Evolutionary conservation across 2,329 filamentous ascomycete genomes (phyloP).

Genomic region (Lasiodiplodia theobromae): DNA sequence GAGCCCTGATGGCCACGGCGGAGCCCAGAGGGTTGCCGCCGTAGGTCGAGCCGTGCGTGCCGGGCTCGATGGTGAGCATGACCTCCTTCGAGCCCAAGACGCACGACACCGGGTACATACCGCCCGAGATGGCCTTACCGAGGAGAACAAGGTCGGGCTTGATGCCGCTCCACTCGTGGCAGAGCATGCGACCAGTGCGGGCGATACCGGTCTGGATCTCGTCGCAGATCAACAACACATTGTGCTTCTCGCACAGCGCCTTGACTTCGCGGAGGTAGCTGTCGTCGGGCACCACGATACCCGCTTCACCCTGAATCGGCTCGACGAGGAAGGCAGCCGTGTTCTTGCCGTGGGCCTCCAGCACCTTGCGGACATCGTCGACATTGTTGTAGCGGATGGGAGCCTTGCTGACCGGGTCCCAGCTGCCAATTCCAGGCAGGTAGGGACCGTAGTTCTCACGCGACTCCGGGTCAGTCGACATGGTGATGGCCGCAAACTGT

Average conservation of each 20-base stretch:
- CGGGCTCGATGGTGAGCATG: constrained; percentile 95
- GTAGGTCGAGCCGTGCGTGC: constrained; percentile 98
- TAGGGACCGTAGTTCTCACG: constrained; percentile 97
- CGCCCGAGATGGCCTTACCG: constrained; percentile 96
- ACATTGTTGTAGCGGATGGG: constrained; percentile 87
- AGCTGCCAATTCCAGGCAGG: constrained; percentile 83
- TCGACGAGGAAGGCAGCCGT: constrained; percentile 94
- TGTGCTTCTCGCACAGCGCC: constrained; percentile 90
- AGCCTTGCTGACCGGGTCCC: constrained; percentile 76
- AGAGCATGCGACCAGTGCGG: constrained; percentile 91
- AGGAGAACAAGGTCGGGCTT: constrained; percentile 94
- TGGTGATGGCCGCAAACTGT: constrained; percentile 90
- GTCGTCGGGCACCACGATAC: constrained; percentile 92
- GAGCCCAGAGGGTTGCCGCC: constrained; percentile 96
- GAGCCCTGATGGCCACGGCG: constrained; percentile 91
- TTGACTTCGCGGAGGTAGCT: constrained; percentile 83
- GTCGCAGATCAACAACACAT: constrained; percentile 94
- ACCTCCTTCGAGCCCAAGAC: constrained; percentile 88
- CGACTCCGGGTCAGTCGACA: constrained; percentile 95
- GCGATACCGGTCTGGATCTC: constrained; percentile 99
- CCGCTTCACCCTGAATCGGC: constrained; percentile 96
- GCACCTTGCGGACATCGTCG: constrained; percentile 76
- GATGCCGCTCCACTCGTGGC: constrained; percentile 92
- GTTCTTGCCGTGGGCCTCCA: constrained; percentile 81
- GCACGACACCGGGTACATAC: constrained; percentile 98